Conservation (phyloP, 345 rosid genomes). For the Syzygium grande region DNA sequence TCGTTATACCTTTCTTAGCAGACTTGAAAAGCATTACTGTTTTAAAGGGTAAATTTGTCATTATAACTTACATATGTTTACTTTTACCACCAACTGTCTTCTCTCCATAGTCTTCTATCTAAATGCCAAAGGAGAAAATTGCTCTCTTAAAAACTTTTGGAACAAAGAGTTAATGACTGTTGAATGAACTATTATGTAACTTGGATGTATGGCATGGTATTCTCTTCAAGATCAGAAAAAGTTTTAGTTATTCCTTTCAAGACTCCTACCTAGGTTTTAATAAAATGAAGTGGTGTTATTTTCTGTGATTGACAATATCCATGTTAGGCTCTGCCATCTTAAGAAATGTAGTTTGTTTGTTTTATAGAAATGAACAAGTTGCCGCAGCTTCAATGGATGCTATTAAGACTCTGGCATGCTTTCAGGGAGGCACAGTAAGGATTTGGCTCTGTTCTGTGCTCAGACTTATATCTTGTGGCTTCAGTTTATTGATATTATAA, state of each 20-base stretch:
- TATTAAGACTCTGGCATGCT: constrained; percentile 50
- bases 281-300: not conserved
- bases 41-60: not conserved
- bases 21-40: not conserved
- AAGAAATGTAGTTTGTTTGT: not conserved
- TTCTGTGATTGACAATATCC: not conserved
- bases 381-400: constrained; percentile 69
- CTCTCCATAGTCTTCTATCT: not conserved
- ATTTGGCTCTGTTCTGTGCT: constrained; percentile 2
- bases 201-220: not conserved
- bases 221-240: not conserved
- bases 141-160: not conserved
- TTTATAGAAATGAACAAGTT: constrained; percentile 63
- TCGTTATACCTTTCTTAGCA: not conserved
- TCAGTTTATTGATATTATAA: not conserved
- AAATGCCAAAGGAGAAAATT: not conserved
- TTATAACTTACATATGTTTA: not conserved
- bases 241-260: not conserved
- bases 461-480: not conserved
- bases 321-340: not conserved
- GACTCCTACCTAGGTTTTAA: not conserved
- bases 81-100: not conserved
- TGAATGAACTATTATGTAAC: not conserved
- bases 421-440: constrained; percentile 65
- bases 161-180: not conserved